phyloP scores from a whole-genome alignment of 495 filamentous ascomycete species.

The Antarctomyces pellizariae region DNA sequence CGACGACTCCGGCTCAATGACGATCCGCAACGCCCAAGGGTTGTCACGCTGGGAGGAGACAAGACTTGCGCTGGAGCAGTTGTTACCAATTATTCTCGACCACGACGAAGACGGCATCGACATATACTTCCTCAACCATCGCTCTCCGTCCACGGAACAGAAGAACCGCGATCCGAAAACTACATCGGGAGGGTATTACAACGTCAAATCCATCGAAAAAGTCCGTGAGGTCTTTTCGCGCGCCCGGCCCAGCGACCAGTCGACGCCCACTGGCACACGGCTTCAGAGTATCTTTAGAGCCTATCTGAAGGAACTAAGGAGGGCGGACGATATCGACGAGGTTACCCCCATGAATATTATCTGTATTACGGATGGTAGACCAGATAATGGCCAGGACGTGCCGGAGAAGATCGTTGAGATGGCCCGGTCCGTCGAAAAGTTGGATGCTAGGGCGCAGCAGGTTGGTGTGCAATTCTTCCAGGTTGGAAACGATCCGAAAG shows the following conservation, averaged over 20 bases:
- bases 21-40: conserved; percentile 33
- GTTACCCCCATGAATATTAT: conserved; percentile 84
- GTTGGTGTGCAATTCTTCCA: conserved; percentile 95
- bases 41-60: conserved; percentile 84
- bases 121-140: conserved; percentile 74
- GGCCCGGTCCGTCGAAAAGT: conserved; percentile 45
- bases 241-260: conserved; percentile 35
- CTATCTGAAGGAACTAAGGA: conserved; percentile 26
- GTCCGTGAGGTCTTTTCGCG: conserved; percentile 43
- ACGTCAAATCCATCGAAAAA: conserved; percentile 25
- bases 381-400: no score
- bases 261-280: conserved; percentile 59
- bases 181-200: conserved; percentile 24
- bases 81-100: conserved; percentile 65
- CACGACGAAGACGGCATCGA: conserved; percentile 85
- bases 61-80: conserved; percentile 40
- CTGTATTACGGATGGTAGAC: conserved; percentile 80
- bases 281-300: conserved; percentile 51
- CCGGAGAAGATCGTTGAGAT: conserved; percentile 60
- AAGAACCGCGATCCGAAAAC: conserved; percentile 10
- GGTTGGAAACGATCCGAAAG: conserved; percentile 51
- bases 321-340: conserved; percentile 20
- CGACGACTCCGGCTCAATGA: conserved; percentile 83
- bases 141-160: no score
- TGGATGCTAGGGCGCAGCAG: conserved; percentile 60